phyloP scores from a whole-genome alignment of 768 basidiomycete genomes.

The Mycena floridula region DNA sequence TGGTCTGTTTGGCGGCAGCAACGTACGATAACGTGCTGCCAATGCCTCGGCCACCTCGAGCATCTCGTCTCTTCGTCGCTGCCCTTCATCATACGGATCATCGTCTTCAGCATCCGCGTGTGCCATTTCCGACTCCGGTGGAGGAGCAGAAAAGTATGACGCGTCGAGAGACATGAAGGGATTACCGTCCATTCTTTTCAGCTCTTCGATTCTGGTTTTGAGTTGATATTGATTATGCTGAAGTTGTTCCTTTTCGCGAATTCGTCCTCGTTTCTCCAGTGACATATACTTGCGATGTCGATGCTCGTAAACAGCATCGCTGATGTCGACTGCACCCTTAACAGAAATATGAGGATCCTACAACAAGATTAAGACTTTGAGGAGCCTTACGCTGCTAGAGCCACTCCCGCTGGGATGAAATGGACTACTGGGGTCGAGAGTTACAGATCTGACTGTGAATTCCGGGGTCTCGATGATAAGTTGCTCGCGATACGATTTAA shows the following conservation, averaged over 20 bases:
- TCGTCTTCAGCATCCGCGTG: conserved; percentile 20
- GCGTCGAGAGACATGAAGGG: conserved; percentile 64
- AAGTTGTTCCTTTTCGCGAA: conserved; percentile 88
- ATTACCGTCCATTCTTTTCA: conserved; percentile 63
- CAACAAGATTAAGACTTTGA: background rate
- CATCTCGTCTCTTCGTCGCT: conserved; percentile 69
- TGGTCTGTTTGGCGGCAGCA: conserved; percentile 62
- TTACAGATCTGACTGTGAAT: conserved; percentile 41
- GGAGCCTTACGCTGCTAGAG: conserved; percentile 6
- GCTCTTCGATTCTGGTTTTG: conserved; percentile 81
- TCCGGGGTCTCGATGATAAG: conserved; percentile 75
- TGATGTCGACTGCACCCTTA: conserved; percentile 60
- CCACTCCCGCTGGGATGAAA: conserved; percentile 61
- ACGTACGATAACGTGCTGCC: conserved; percentile 68
- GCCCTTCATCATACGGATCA: conserved; percentile 51
- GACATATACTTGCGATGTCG: conserved; percentile 84
- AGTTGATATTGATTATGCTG: conserved; percentile 91
- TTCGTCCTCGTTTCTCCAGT: conserved; percentile 78
- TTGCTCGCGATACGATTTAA: conserved; percentile 64
- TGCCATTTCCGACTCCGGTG: no score
- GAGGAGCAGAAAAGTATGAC: conserved; percentile 43
- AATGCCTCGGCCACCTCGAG: conserved; percentile 57
- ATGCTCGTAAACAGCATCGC: conserved; percentile 75
- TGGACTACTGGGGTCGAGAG: conserved; percentile 56
- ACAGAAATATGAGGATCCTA: conserved; percentile 8